phyloP scores from a whole-genome alignment of 163 green algal species.

The Volvox carteri region DNA sequence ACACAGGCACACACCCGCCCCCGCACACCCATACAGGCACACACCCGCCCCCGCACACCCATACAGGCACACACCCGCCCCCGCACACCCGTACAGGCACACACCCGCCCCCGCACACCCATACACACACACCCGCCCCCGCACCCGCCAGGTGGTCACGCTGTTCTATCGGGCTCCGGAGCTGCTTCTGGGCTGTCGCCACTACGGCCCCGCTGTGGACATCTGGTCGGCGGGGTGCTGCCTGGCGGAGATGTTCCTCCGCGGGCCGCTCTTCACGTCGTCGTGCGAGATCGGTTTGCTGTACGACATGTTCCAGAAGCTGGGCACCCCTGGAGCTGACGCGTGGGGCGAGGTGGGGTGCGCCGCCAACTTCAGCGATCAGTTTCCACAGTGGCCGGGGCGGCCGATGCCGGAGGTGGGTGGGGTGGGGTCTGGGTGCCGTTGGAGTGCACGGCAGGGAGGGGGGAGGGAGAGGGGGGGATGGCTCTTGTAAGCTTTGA shows the following conservation, averaged over 20 bases:
- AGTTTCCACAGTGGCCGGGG: background rate
- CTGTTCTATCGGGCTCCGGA: slow-evolving; percentile 83
- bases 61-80: background rate
- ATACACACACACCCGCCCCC: background rate
- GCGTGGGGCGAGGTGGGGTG: slow-evolving; percentile 59
- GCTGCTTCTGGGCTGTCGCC: slow-evolving; percentile 73
- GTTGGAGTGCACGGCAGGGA: background rate
- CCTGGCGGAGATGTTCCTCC: slow-evolving; percentile 70
- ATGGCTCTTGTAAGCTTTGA: too few species aligned
- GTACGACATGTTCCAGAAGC: slow-evolving; percentile 71
- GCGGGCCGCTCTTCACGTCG: background rate
- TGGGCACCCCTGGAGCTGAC: slow-evolving; percentile 76
- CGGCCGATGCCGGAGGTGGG: slow-evolving; percentile 17
- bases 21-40: background rate
- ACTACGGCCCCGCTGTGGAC: slow-evolving; percentile 76
- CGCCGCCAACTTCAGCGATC: slow-evolving; percentile 57
- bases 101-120: background rate
- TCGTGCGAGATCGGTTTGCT: slow-evolving; percentile 19
- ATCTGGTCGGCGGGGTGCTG: slow-evolving; percentile 83
- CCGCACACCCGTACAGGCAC: background rate
- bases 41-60: background rate
- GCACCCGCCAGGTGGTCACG: slow-evolving; percentile 68
- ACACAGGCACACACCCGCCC: background rate
- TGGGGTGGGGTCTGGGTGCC: background rate
- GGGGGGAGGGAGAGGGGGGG: background rate